These are phyloP conservation scores for Tylopilus sp. DNA, from an alignment of 768 basidiomycete genomes.

Conservation along the genomic window DNA sequence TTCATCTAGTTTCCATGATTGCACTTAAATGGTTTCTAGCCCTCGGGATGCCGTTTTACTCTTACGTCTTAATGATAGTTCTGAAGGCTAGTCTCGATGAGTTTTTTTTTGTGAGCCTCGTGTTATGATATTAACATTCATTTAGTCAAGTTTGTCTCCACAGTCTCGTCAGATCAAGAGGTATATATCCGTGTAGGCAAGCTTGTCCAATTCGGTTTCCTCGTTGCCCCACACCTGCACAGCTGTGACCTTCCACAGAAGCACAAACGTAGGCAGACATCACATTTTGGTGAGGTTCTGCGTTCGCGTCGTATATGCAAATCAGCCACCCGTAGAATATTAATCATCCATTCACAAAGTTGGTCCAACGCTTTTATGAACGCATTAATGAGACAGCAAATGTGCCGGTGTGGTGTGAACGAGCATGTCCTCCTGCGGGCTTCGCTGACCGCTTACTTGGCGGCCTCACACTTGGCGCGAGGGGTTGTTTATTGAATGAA, in stretches of 20 bases:
- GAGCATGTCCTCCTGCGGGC: slow-evolving; percentile 15
- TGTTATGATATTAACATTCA: slow-evolving; percentile 1
- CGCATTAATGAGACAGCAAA: slow-evolving; percentile 4
- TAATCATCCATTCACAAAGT: neutral
- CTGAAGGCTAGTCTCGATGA: neutral
- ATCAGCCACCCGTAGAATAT: neutral
- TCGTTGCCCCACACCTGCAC: slow-evolving; percentile 19
- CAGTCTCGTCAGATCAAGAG: neutral
- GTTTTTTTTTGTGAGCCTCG: neutral
- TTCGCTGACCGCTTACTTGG: slow-evolving; percentile 8
- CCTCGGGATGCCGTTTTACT: neutral
- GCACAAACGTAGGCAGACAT: neutral
- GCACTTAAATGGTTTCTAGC: neutral
- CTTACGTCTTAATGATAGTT: slow-evolving; percentile 7
- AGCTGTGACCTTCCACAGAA: slow-evolving; percentile 3
- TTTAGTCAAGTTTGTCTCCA: neutral
- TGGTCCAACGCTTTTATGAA: neutral
- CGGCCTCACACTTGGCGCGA: slow-evolving; percentile 20
- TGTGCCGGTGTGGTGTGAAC: slow-evolving; percentile 3
- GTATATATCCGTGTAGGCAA: neutral
- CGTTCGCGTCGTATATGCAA: neutral
- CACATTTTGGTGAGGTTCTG: neutral
- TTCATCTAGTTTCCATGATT: neutral
- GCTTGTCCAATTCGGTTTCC: neutral
- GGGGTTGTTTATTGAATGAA: slow-evolving; percentile 9